Evolutionary conservation across 306 rosid species (phyloP).

Genomic region (Arachis hypogaea): DNA sequence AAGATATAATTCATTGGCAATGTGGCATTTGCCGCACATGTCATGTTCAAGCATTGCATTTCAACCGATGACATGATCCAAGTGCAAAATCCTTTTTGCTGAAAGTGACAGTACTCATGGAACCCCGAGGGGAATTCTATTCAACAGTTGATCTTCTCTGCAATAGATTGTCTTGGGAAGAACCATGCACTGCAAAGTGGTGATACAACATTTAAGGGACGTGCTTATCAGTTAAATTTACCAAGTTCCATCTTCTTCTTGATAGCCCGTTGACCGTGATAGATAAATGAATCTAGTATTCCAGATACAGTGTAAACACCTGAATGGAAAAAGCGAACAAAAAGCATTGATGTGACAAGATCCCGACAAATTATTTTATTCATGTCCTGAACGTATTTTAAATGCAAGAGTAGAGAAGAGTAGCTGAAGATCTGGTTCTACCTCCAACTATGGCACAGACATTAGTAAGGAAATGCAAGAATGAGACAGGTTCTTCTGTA

Average conservation of each 20-base stretch:
- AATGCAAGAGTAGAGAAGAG: constrained; percentile 9
- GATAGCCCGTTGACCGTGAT: constrained; percentile 94
- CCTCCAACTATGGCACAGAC: constrained; percentile 99
- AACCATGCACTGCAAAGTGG: constrained; percentile 48
- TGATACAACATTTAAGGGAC: constrained; percentile 37
- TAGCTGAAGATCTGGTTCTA: constrained; percentile 44
- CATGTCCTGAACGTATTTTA: not conserved
- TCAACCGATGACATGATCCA: constrained; percentile 29
- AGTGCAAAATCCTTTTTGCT: constrained; percentile 40
- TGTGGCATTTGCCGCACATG: constrained; percentile 38
- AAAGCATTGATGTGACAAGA: constrained; percentile 23
- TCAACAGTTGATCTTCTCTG: constrained; percentile 43
- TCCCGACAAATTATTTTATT: constrained; percentile 25
- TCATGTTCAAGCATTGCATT: constrained; percentile 35
- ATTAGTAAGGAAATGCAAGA: constrained; percentile 93
- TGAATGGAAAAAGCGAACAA: constrained; percentile 41
- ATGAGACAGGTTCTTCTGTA: constrained; percentile 78
- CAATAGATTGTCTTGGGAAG: constrained; percentile 42
- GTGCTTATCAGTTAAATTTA: constrained; percentile 65
- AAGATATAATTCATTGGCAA: constrained; percentile 37
- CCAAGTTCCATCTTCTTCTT: constrained; percentile 98
- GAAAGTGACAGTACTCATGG: constrained; percentile 45
- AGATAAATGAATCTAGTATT: constrained; percentile 90
- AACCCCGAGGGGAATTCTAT: constrained; percentile 42
- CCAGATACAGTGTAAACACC: constrained; percentile 96